Percentiles rank a stretch among this genome's conserved stretches.
Evolutionary conservation across 75 land plant genomes (phyloP).

Genomic region (Cupressus sempervirens): DNA sequence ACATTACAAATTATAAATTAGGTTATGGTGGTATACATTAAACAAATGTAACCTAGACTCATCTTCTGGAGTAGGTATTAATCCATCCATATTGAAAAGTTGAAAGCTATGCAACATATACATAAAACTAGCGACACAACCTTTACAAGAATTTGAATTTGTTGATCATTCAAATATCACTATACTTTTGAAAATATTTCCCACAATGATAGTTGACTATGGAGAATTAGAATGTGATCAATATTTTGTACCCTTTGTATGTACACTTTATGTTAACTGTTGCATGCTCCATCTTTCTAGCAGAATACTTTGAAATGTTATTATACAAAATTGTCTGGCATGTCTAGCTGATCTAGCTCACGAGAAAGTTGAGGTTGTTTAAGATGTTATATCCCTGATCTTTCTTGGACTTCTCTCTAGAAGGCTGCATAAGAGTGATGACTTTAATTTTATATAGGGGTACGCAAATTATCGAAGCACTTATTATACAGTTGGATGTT

Average conservation of each 20-base stretch:
- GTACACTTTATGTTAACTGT: not conserved
- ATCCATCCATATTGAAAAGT: too few species aligned
- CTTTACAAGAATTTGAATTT: too few species aligned
- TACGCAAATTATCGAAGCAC: slow-evolving; percentile 9
- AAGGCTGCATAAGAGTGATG: not conserved
- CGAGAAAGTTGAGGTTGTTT: not conserved
- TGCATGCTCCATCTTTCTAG: not conserved
- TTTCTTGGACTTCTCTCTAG: not conserved
- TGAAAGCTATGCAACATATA: too few species aligned
- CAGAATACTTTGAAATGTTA: not conserved
- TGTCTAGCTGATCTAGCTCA: not conserved
- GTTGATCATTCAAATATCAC: too few species aligned
- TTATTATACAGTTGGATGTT: slow-evolving; percentile 12
- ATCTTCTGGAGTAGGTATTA: too few species aligned
- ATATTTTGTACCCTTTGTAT: not conserved
- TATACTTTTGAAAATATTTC: too few species aligned
- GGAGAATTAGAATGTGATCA: not conserved
- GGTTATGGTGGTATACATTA: too few species aligned
- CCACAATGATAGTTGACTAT: too few species aligned
- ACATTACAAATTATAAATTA: too few species aligned
- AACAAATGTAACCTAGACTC: too few species aligned
- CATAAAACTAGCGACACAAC: too few species aligned
- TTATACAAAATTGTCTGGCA: not conserved
- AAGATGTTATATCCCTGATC: not conserved
- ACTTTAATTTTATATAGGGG: slow-evolving; percentile 7